A percentile compares a stretch with the other conserved stretches of the same genome.
Evolutionary conservation across 495 filamentous ascomycete genomes (phyloP).

Genomic region (Xylaria scruposa): DNA sequence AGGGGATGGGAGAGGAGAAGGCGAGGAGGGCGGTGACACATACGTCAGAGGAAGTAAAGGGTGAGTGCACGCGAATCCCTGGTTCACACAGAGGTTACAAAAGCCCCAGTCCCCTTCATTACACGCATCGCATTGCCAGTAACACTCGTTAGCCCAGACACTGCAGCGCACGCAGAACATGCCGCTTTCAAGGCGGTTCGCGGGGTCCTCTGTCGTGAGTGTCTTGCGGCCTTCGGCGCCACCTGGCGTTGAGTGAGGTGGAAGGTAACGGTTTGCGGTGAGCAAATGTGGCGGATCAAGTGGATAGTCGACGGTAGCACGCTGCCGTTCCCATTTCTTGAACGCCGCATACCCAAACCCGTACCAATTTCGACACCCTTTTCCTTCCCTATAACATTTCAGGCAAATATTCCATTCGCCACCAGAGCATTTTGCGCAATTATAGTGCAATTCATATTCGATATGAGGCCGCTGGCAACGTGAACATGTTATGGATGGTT

Average conservation of each 20-base stretch:
- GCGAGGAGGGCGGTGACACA: conserved; percentile 27
- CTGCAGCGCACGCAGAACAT: conserved; percentile 80
- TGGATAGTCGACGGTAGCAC: conserved; percentile 32
- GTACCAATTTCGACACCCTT: conserved; percentile 79
- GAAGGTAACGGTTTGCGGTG: conserved; percentile 67
- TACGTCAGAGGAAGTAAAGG: conserved; percentile 70
- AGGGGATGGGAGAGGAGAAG: conserved; percentile 23
- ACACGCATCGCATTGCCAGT: conserved; percentile 82
- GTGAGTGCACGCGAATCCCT: conserved; percentile 78
- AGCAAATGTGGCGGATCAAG: conserved; percentile 70
- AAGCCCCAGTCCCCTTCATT: conserved; percentile 94
- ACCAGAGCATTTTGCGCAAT: conserved; percentile 70
- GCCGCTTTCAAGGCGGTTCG: conserved; percentile 73
- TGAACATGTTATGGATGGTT: conserved; percentile 76
- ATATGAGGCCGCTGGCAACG: conserved; percentile 70
- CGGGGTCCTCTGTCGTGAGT: conserved; percentile 69
- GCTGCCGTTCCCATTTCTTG: conserved; percentile 59
- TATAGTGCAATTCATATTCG: conserved; percentile 82
- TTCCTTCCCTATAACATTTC: conserved; percentile 74
- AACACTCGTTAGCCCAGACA: conserved; percentile 75
- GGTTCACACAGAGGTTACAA: conserved; percentile 81
- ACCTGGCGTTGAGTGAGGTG: conserved; percentile 54
- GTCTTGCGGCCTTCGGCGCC: conserved; percentile 57
- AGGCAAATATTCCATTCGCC: conserved; percentile 79
- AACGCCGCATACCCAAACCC: conserved; percentile 74